Evolutionary conservation across 2,329 filamentous ascomycete genomes (phyloP), one percentile per base, ranked within the genome.

Genomic region (Cladorrhinum sp.): DNA sequence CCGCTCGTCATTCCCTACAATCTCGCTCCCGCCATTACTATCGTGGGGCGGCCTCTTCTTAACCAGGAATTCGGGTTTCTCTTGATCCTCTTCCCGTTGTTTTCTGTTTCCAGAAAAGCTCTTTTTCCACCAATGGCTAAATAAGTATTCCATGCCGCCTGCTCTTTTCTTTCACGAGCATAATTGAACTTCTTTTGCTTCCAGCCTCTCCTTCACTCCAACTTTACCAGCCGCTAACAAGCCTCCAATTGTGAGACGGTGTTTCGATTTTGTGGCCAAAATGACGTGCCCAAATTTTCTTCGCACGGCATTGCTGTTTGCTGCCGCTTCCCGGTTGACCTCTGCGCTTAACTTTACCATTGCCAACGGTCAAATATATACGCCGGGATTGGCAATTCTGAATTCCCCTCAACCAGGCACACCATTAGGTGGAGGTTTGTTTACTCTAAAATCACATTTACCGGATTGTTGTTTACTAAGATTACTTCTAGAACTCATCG

Each of bases 361-460:
- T 55, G 74, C 84, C 22, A 84, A 84, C 65, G 87, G 87, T 16
- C 86, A 90, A 67, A 82, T 91, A 57, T 89, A 82, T 68, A 91
- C 87, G 0, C 87, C 87, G 0, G 87, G 88, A 0, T 80, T 90
- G 58, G 86, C 81, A 23, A 82, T 90, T 59, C 75, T 90, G 36
- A 82, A 90, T 72, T 80, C 87, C 29, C 85, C 85, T 12, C 85
- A 89, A 63, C 85, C 85, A 4, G 80, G 81, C 55, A 88, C 85
- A 10, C 85, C 86, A 1, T 70, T 87, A 36, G 86, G 86, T 62
- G 85, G 85, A 73, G 80, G 85, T 85, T 72, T 68, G 81, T 77
- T 48, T 56, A 55, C 25, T 38, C 41, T 25, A 53, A 51, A 36
- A 3, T n/a, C 27, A 50, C 20, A 13, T 29, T 25, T 5, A 29